phyloP scores from a whole-genome alignment of 169 alveolate species.

The Eimeria brunetti region DNA sequence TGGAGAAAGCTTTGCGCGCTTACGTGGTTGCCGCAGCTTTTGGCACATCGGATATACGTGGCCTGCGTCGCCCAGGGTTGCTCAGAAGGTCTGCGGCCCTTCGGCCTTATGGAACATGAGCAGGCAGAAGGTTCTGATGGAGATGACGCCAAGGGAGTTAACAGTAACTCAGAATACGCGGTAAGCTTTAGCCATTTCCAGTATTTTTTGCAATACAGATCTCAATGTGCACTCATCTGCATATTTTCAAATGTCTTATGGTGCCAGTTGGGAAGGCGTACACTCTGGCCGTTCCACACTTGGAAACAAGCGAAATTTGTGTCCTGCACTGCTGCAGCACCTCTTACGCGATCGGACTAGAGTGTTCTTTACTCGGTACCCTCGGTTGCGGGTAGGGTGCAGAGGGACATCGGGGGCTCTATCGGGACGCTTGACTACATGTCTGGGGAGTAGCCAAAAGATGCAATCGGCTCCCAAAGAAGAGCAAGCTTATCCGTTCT shows the following conservation, averaged over 20 bases:
- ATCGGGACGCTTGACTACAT: background rate
- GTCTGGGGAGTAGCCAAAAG: background rate
- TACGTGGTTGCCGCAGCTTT: slow-evolving; percentile 22
- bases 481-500: slow-evolving; percentile 40
- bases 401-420: background rate
- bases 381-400: slow-evolving; percentile 27
- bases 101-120: slow-evolving; percentile 65
- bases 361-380: slow-evolving; percentile 35
- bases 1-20: background rate
- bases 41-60: slow-evolving; percentile 57
- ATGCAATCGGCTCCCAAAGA: background rate
- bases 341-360: slow-evolving; percentile 12
- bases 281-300: background rate
- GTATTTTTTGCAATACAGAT: background rate
- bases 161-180: background rate
- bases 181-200: background rate
- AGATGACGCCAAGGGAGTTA: background rate
- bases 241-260: background rate
- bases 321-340: slow-evolving; percentile 28
- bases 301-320: background rate
- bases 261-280: background rate
- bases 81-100: slow-evolving; percentile 28
- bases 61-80: slow-evolving; percentile 74
- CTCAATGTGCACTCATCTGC: background rate
- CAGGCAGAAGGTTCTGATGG: slow-evolving; percentile 21